Evolutionary conservation across 2,329 filamentous ascomycete species (phyloP).

Genomic region (Sphaerulina musiva): DNA sequence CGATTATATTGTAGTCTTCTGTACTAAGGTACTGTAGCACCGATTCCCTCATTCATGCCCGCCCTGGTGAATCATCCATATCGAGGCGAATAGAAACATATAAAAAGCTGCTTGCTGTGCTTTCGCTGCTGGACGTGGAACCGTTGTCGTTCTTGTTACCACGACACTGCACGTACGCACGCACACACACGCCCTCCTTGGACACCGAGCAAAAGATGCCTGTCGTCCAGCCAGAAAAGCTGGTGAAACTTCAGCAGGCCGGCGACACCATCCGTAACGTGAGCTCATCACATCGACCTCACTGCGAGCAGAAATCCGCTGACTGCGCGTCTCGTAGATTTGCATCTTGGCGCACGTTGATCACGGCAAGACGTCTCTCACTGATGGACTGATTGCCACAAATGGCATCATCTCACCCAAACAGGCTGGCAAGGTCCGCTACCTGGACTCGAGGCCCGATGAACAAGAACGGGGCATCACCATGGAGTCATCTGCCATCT

Average conservation of each 20-base stretch:
- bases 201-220: constrained; percentile 57
- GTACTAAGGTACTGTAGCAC: not conserved
- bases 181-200: not conserved
- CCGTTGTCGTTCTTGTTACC: not conserved
- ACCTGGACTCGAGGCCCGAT: constrained; percentile 91
- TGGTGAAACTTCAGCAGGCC: constrained; percentile 81
- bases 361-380: constrained; percentile 96
- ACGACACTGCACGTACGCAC: not conserved
- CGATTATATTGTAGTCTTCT: too few relatives aligned
- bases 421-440: constrained; percentile 93
- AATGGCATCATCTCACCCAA: constrained; percentile 99
- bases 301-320: constrained; percentile 15
- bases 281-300: constrained; percentile 33
- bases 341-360: constrained; percentile 94
- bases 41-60: not conserved
- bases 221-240: constrained; percentile 81
- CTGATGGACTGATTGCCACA: constrained; percentile 90
- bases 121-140: not conserved
- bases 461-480: constrained; percentile 95
- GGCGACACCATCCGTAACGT: constrained; percentile 90
- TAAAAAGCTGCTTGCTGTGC: too few relatives aligned
- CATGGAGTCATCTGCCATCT: constrained; percentile 99
- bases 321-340: constrained; percentile 44
- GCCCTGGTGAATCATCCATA: not conserved
- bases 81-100: not conserved